A percentile compares a stretch with the other conserved stretches of the same genome.
Evolutionary conservation across 1,139 yeast species (phyloP).

Genomic region (Magnusiomyces magnusii): DNA sequence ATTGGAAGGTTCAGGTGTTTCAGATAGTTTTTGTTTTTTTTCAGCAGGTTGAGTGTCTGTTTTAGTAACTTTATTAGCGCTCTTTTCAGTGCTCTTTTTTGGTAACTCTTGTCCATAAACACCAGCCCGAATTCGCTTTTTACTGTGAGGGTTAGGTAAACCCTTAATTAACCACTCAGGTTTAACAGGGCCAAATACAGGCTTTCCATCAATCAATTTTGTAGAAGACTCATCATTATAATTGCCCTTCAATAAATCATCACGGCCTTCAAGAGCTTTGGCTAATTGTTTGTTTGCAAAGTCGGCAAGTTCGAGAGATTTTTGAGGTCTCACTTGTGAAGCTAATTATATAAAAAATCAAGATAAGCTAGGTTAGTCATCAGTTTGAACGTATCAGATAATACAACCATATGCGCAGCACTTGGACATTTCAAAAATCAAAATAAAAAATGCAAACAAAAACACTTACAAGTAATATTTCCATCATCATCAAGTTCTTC

Average conservation of each 20-base stretch:
- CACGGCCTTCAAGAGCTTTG: conserved; percentile 14
- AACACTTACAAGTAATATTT: conserved; percentile 39
- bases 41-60: not conserved
- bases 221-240: conserved; percentile 6
- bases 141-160: conserved; percentile 11
- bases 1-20: not conserved
- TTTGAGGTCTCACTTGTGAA: conserved; percentile 26
- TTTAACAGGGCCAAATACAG: conserved; percentile 20
- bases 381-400: not conserved
- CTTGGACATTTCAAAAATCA: not conserved
- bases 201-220: conserved; percentile 8
- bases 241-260: not conserved
- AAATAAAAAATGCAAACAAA: not conserved
- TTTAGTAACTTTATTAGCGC: not conserved
- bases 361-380: not conserved
- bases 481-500: conserved; percentile 84
- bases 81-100: not conserved
- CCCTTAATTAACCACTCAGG: conserved; percentile 15
- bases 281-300: conserved; percentile 20
- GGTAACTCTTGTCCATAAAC: conserved; percentile 3
- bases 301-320: conserved; percentile 21
- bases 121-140: not conserved
- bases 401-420: not conserved
- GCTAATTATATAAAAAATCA: conserved; percentile 11
- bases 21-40: too few species aligned